These are phyloP conservation scores for Talaromyces sp. DNA, from an alignment of 2,329 filamentous ascomycete genomes.

Conservation along the genomic window DNA sequence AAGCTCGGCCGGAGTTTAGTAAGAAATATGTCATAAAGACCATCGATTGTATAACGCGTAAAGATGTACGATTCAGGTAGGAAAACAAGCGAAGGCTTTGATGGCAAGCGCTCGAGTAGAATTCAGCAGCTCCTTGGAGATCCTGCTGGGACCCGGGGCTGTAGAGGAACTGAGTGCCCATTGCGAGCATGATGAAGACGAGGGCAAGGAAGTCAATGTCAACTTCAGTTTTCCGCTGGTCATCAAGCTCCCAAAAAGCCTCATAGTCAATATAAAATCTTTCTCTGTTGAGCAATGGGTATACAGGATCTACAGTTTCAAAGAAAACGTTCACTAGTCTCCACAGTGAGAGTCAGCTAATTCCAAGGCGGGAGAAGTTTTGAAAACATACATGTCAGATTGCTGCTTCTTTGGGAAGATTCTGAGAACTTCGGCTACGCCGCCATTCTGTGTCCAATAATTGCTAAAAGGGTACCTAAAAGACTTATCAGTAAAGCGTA, in stretches of 20 bases:
- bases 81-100: slow-evolving; percentile 11
- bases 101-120: slow-evolving; percentile 12
- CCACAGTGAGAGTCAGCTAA: background rate
- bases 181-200: slow-evolving; percentile 11
- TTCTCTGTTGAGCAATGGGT: slow-evolving; percentile 8
- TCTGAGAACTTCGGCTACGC: slow-evolving; percentile 8
- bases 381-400: slow-evolving; percentile 9
- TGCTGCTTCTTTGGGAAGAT: slow-evolving; percentile 9
- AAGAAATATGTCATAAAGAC: slow-evolving; percentile 11
- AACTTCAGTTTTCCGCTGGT: slow-evolving; percentile 1
- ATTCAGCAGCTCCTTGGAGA: slow-evolving; percentile 6
- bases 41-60: slow-evolving; percentile 11
- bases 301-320: slow-evolving; percentile 10
- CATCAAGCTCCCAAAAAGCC: slow-evolving; percentile 9
- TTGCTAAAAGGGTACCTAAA: slow-evolving; percentile 11
- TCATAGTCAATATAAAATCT: slow-evolving; percentile 10
- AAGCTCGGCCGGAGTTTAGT: slow-evolving; percentile 10
- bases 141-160: background rate
- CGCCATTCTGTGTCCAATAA: slow-evolving; percentile 11
- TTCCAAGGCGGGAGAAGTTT: background rate
- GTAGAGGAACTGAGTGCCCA: slow-evolving; percentile 11
- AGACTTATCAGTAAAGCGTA: background rate
- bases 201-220: slow-evolving; percentile 10
- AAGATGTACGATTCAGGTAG: slow-evolving; percentile 10
- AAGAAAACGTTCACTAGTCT: slow-evolving; percentile 11